These are phyloP conservation scores for Globisporangium emineosum DNA, from an alignment of 352 stramenopile genomes.

Conservation along the genomic window DNA sequence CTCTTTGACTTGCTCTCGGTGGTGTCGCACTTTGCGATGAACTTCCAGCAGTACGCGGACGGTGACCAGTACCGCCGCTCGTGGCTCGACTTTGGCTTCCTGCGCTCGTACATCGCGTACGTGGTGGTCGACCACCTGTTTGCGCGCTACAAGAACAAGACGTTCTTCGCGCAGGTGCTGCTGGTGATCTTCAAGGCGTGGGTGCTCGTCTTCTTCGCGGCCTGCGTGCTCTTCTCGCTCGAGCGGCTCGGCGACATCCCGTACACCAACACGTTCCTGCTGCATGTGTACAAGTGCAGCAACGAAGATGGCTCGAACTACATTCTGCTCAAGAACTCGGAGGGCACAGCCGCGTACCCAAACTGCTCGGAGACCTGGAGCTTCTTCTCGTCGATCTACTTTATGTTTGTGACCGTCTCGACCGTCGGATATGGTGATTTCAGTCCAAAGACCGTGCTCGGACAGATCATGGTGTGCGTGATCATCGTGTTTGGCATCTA, in stretches of 20 bases:
- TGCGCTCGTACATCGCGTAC: constrained; percentile 84
- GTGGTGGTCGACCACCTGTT: constrained; percentile 77
- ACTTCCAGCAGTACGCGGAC: constrained; percentile 63
- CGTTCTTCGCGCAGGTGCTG: constrained; percentile 73
- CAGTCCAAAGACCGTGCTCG: constrained; percentile 78
- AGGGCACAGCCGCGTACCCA: constrained; percentile 43
- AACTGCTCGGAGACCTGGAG: constrained; percentile 80
- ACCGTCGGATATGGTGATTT: constrained; percentile 88
- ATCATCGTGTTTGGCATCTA: constrained; percentile 89
- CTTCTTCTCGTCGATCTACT: constrained; percentile 88
- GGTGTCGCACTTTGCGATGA: constrained; percentile 79
- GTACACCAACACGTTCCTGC: constrained; percentile 75
- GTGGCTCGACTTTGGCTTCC: constrained; percentile 86
- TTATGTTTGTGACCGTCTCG: constrained; percentile 88
- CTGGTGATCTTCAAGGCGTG: constrained; percentile 74
- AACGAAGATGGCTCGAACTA: constrained; percentile 40
- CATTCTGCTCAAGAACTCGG: constrained; percentile 51
- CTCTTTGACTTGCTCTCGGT: constrained; percentile 82
- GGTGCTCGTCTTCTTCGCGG: constrained; percentile 82
- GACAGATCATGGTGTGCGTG: constrained; percentile 69
- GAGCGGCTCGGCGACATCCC: constrained; percentile 81
- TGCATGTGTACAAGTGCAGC: constrained; percentile 85
- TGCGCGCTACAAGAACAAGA: constrained; percentile 69
- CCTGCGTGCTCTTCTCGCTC: constrained; percentile 79
- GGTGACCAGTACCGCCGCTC: constrained; percentile 53